A percentile compares a stretch with the other conserved stretches of the same genome.
These are phyloP conservation scores for Alisma plantagoaquatica DNA, from an alignment of 106 monocot species.

Conservation along the genomic window DNA sequence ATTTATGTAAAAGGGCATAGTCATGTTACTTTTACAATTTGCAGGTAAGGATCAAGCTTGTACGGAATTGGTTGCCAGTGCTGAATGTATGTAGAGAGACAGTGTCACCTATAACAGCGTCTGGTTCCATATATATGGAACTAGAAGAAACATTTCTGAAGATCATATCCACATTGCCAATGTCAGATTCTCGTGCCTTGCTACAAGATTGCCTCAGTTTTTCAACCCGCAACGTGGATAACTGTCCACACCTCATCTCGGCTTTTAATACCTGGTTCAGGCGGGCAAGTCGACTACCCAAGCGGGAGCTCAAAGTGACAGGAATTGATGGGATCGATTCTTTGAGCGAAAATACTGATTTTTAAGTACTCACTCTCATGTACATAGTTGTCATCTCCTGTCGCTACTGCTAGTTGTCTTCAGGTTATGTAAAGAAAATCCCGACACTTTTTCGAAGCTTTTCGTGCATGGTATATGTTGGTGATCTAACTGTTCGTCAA, in stretches of 20 bases:
- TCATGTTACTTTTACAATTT: background rate
- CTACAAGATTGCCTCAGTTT: conserved; percentile 83
- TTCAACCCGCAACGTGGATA: conserved; percentile 70
- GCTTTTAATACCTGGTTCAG: conserved; percentile 93
- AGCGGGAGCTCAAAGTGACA: too few species aligned
- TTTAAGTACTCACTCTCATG: too few species aligned
- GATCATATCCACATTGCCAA: conserved; percentile 82
- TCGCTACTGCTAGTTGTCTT: too few species aligned
- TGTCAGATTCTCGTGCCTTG: conserved; percentile 59
- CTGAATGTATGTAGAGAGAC: conserved; percentile 75
- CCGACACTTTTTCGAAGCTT: too few species aligned
- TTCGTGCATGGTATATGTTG: too few species aligned
- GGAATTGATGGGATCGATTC: too few species aligned
- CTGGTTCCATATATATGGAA: conserved; percentile 50
- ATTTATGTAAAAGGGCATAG: too few species aligned
- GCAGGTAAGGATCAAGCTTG: conserved; percentile 82
- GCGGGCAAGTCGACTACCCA: conserved; percentile 44
- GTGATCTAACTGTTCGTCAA: too few species aligned
- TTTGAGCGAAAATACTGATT: too few species aligned
- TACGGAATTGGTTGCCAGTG: conserved; percentile 85
- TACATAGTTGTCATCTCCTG: too few species aligned
- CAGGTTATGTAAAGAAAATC: too few species aligned
- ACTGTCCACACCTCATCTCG: conserved; percentile 58
- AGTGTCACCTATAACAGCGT: conserved; percentile 36
- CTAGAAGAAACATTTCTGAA: conserved; percentile 83